Conservation (phyloP, 371 early-diverging fungal species). For the Zopfochytrium polystomum region DNA sequence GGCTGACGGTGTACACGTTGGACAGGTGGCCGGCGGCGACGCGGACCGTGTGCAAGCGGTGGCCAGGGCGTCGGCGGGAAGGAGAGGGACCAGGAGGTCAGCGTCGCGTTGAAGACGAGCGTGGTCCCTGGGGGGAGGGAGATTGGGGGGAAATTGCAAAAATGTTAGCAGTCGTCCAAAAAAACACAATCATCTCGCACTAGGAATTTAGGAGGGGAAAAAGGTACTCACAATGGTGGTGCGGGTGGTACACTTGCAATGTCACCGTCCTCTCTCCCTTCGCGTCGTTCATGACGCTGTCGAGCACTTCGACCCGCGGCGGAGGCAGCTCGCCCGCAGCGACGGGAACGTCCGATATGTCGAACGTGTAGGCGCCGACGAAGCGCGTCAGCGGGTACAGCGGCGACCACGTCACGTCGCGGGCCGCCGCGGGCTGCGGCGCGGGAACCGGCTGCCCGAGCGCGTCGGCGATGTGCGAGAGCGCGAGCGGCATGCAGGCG, state of each 20-base stretch:
- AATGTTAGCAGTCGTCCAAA: background rate
- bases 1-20: slow-evolving; percentile 50
- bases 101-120: slow-evolving; percentile 59
- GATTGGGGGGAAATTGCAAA: too few species aligned
- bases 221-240: slow-evolving; percentile 53
- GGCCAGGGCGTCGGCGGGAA: slow-evolving; percentile 44
- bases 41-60: slow-evolving; percentile 53
- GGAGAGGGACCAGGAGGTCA: slow-evolving; percentile 61
- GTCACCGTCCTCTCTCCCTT: slow-evolving; percentile 56
- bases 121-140: slow-evolving; percentile 48
- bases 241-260: slow-evolving; percentile 52
- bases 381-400: slow-evolving; percentile 70
- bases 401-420: slow-evolving; percentile 60
- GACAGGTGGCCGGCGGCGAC: slow-evolving; percentile 63
- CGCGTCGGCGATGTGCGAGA: slow-evolving; percentile 45
- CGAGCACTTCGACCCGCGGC: slow-evolving; percentile 32
- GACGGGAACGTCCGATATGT: slow-evolving; percentile 41
- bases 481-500: slow-evolving; percentile 44
- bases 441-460: slow-evolving; percentile 42
- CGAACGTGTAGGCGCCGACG: slow-evolving; percentile 60
- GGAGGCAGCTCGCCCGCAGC: slow-evolving; percentile 45
- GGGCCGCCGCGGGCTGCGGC: slow-evolving; percentile 33
- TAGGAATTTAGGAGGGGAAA: background rate
- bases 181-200: background rate
- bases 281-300: slow-evolving; percentile 49